Base-by-base conservation (phyloP, 1,284 basidiomycete genomes). In the Schizopora paradoxa region DNA sequence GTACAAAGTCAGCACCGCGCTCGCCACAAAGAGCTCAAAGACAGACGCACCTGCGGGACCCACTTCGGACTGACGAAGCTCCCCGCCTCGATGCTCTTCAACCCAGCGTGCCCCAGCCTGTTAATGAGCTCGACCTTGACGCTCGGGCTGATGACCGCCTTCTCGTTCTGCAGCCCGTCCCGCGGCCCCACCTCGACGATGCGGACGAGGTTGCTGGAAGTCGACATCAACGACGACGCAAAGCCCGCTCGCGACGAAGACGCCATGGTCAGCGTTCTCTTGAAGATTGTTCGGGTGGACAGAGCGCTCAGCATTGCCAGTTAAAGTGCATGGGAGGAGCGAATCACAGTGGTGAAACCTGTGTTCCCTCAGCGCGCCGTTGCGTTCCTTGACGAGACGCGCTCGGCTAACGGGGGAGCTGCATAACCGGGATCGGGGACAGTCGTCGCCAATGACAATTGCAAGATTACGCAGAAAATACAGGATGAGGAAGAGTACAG, bases 111-210 rank as follows among this genome's bases (percentile, higher is more conserved):
- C 4, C 76, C 78, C 3, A 97, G 77, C 10, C 82, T 68, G 49
- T 87, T 77, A 51, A 98, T 83, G 38, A 98, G 75, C 55, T 89
- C 84, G 33, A 84, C 77, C 64, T 95, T 96, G 52, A 86, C 69
- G 8, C 77, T 72, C 0, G 82, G 80, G 3, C 88, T 75, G 3
- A 95, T 82, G 6, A 82, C 68, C 0, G 73, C 72, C 53, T 85
- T 82, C 60, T 97, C 89, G 61, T 97, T 97, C 68, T 97, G 94
- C 11, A 98, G 71, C 0, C 94, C 94, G 64, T 97, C 94, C 18
- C 94, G 73, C 1, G 93, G 89, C 0, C 90, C 89, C 3, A 96
- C 92, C 66, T 97, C 94, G 45, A 98, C 88, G 38, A 97, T 87
- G 47, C 77, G 76, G 35, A 86, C 76, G 5, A 68, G 46, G 44